Evolutionary conservation across 2,329 filamentous ascomycete genomes (phyloP), one percentile per base, ranked within the genome.

Genomic region (Pochonia chlamydosporia): DNA sequence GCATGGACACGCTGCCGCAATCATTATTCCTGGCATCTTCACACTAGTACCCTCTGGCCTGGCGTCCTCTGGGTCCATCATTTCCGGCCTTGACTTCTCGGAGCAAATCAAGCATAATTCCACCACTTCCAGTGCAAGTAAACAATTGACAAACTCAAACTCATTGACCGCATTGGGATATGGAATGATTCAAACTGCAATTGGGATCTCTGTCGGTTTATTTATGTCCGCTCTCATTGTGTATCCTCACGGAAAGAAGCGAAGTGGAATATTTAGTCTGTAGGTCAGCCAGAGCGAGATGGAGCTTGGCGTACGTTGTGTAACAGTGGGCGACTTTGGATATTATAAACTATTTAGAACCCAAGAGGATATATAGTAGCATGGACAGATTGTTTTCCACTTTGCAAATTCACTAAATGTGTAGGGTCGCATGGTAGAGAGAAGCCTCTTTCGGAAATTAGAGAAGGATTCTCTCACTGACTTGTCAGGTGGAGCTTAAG

Each of bases 111-210:
- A 65, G 30, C 35, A 20, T 20, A 64, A 73, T 51, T 63, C 67
- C 23, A 58, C 5, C 33, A 52, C 21, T 46, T 52, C 20, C 46
- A 54, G 2, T 40, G 52, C 5, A 54, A 46, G 10, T 46, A 49
- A 3, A 50, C 48, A 23, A 52, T 58, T 18, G n/a, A n/a, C n/a
- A 66, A 68, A 49, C 63, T 60, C n/a, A 60, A 70, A 30, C 63
- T 72, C 6, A 73, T 71, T 52, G 66, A 67, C 26, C 68, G 73
- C 14, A 71, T 69, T 11, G 71, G 67, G 35, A 10, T 37, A 37
- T 2, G 71, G 67, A 26, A 75, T 76, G 73, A 72, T 75, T 31
- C 70, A 75, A 55, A 74, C 75, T 45, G 73, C 73, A 16, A 74
- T 74, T 50, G 73, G 73, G 13, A 75, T 76, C 41, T 72, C 72